Base-by-base conservation (phyloP, 2,329 filamentous ascomycete genomes). In the Epichloe bromicola region DNA sequence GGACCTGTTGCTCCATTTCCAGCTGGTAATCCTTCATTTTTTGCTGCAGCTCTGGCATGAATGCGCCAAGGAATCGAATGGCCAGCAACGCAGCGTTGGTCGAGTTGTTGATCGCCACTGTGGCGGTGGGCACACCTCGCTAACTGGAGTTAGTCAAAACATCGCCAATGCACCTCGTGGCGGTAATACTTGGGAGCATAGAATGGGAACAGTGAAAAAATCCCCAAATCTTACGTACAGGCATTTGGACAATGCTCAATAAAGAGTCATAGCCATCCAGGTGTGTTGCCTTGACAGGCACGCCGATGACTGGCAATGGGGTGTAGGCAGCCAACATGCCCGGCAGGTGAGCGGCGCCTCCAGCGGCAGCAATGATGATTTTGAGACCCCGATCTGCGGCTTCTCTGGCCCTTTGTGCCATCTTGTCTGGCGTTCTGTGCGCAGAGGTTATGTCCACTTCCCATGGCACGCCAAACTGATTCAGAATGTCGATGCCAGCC, bases 31-130 rank as follows among this genome's bases (percentile, higher is more conserved):
- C 67, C 55, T 73, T 74, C 70, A 86, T 72, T 58, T 74, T 53
- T 53, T 75, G 67, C 47, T 72, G 67, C n/a, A 85, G 71, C n/a
- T 68, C 71, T 14, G 69, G 67, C 52, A 83, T 76, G 38, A 69
- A 72, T 3, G 76, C 66, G 3, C 82, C 83, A 3, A 89, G 64
- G 36, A 88, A 84, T 17, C 83, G 72, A 19, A 83, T 75, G 0
- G 85, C 85, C n/a, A 88, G 68, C 17, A 88, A 70, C 0, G 80
- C 85, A 0, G 86, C 86, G 59, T 89, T 90, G 51, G 84, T 84
- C 23, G 82, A 85, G 68, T 89, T 89, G 66, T 88, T 87, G 65
- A 89, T 88, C 11, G 80, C 85, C 3, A 90, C 84, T 0, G 85
- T 88, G 5, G 85, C 85, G 14, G 83, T 82, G 10, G 86, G 86